Base-by-base conservation (phyloP, 176 grass and related monocot genomes). In the Typha latifolia region DNA sequence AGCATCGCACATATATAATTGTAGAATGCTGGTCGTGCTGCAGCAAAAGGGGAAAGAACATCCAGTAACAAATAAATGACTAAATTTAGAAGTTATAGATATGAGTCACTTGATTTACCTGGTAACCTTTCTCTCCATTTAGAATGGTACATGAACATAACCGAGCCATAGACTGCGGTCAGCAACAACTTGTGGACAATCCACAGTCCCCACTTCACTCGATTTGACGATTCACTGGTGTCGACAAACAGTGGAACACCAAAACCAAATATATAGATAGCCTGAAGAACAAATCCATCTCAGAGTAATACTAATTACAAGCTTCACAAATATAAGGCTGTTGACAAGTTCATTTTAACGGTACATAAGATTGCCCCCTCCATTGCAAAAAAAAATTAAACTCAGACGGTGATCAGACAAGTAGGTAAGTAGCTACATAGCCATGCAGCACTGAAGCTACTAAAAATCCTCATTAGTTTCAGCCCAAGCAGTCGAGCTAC, bases 21-120 rank as follows among this genome's bases (percentile, higher is more conserved):
- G 77, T 99, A 94, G 77, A 90, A 99, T 80, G 89, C 89, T 3
- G 95, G 95, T 85, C 85, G 90, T 69, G 89, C 95, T 99, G 95
- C 62, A 77, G 66, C n/a, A 71, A 69, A 53, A 26, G 48, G 76
- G 20, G 59, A 70, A 6, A 49, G 32, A n/a, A 76, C 69, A 82
- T 66, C 29, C 49, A 74, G 67, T 52, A 65, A 43, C 26, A 79
- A 69, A 69, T 5, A 22, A 15, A 50, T 16, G 52, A 21, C 11
- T 2, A 22, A n/a, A 12, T 8, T 16, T 59, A 21, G 56, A 70
- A 55, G 48, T 55, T 27, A 52, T 7, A 49, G 7, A 47, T 12
- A 14, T 0, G 43, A 63, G 66, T 8, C 29, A 26, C 64, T 79
- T 31, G 0, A 6, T 67, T 83, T 86, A 99, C 95, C 95, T 82